Base-by-base conservation (phyloP, 352 stramenopile species). In the Peronospora farinosa region DNA sequence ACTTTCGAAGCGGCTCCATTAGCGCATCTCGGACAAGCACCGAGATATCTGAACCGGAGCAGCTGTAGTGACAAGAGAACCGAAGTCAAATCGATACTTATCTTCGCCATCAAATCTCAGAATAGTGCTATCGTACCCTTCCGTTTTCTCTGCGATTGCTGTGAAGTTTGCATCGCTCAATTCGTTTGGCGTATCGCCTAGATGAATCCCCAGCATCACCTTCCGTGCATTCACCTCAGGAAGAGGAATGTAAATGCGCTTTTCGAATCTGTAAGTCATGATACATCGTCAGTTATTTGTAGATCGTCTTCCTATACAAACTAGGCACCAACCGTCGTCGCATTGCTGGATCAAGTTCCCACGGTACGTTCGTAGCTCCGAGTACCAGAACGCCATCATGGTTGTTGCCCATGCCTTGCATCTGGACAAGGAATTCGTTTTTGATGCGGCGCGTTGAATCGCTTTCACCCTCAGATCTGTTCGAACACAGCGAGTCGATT, bases 241-340 rank as follows among this genome's bases (percentile, higher is more conserved):
- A 17, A 99, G 87, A 43, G 96, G 95, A 57, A 99, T 98, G 60
- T 99, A 98, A 54, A 99, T 96, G 39, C 95, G 88, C 60, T 99
- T 99, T 67, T 98, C 96, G 60, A 99, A 99, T 54, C 83, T 93
- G 50, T 11, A 65, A n/a, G 45, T 30, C 45, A 16, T 23, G 33
- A 35, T n/a, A 16, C 17, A 39, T 25, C 15, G 27, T 52, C 37
- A 60, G 38, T 19, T 40, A 54, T 25, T 13, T 31, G 10, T n/a
- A 40, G 3, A 15, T 11, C 16, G 0, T n/a, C 30, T 9, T 27
- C 30, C 13, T 25, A 51, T 40, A 12, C 21, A 40, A 17, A 39
- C 8, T 23, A 39, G 19, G n/a, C 8, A 41, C 33, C 53, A 80
- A 97, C 63, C 97, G 92, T 73, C 90, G 82, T 51, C 96, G 76